Percentiles rank a stretch among this genome's conserved stretches.
These are phyloP conservation scores for Annulohypoxylon stygium DNA, from an alignment of 495 filamentous ascomycete species.

Conservation along the genomic window DNA sequence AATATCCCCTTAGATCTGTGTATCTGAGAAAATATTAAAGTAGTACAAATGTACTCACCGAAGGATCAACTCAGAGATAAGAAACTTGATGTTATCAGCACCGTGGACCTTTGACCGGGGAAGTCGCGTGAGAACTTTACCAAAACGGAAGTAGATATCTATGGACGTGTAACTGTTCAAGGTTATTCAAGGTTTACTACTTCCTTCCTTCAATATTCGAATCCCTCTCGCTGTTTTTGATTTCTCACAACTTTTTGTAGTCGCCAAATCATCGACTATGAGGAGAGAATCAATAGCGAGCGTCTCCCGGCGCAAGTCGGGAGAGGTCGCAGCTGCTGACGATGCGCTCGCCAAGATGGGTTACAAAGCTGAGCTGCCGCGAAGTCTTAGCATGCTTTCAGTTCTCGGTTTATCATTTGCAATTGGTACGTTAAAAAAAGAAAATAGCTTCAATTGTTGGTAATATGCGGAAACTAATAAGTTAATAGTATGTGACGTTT, in stretches of 20 bases:
- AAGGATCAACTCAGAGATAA: conserved; percentile 39
- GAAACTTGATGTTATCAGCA: conserved; percentile 36
- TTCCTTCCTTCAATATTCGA: background rate
- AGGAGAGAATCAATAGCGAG: conserved; percentile 34
- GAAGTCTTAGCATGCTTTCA: conserved; percentile 74
- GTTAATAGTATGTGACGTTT: conserved; percentile 38
- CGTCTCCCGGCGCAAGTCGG: conserved; percentile 34
- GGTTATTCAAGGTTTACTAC: background rate
- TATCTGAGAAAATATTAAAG: background rate
- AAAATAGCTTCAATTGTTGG: background rate
- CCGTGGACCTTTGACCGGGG: conserved; percentile 13
- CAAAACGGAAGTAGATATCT: conserved; percentile 1
- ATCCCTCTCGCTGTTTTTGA: background rate
- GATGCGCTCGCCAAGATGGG: conserved; percentile 72
- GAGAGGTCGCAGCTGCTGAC: conserved; percentile 53
- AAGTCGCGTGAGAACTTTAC: conserved; percentile 5
- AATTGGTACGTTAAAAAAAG: conserved; percentile 33
- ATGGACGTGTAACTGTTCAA: background rate
- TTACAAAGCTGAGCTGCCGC: conserved; percentile 73
- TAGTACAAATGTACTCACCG: conserved; percentile 6
- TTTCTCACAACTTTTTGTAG: background rate
- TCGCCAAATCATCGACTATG: conserved; percentile 23
- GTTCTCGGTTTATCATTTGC: conserved; percentile 69
- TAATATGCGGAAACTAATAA: conserved; percentile 53
- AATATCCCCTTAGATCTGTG: conserved; percentile 10